Base-by-base conservation (phyloP, 495 filamentous ascomycete genomes). In the Trichoderma orchidacearum region DNA sequence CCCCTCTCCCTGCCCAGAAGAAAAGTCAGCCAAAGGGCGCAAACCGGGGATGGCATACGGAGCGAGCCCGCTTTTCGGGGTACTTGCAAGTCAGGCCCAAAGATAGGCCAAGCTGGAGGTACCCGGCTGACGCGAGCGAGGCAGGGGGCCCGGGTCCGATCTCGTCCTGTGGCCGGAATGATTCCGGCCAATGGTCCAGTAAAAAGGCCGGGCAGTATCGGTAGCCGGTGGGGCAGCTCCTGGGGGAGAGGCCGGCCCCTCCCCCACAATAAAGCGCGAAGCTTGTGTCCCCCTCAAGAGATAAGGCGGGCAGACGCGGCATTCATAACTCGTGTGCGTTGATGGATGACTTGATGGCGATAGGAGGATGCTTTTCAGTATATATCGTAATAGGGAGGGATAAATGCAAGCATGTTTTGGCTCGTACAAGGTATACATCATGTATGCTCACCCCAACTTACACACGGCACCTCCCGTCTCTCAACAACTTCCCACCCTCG, bases 101-200 rank as follows among this genome's bases (percentile, higher is more conserved):
- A 48, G 18, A 18, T 48, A n/a, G 18, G 7, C 32, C 32, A 11
- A 23, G 21, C 41, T 9, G 18, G 9, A 8, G 11, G 41, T 48
- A 48, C 41, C 41, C 27, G 41, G 17, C 17, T 9, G 11, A 25
- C 8, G 23, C 7, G 3, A 27, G 0, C 8, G 8, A 23, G 21
- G 18, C 23, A 48, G 41, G 41, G 41, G n/a, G n/a, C 32, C 51
- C 28, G 51, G 51, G 51, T 32, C 51, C 28, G 51, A 32, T 53
- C 18, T 30, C 51, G 51, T 53, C 17, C 21, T 8, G 58, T 23
- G 66, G 66, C 66, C 66, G 66, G 66, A 69, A 67, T 61, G 12
- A 58, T 69, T 68, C 66, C 66, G 66, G 66, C 66, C 66, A 68
- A 55, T 30, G 30, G 35, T 31, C 54, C 54, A 23, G 15, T 48